Evolutionary conservation across 1,284 basidiomycete species (phyloP), one percentile per base, ranked within the genome.

Genomic region (Apiotrichum gamsii): DNA sequence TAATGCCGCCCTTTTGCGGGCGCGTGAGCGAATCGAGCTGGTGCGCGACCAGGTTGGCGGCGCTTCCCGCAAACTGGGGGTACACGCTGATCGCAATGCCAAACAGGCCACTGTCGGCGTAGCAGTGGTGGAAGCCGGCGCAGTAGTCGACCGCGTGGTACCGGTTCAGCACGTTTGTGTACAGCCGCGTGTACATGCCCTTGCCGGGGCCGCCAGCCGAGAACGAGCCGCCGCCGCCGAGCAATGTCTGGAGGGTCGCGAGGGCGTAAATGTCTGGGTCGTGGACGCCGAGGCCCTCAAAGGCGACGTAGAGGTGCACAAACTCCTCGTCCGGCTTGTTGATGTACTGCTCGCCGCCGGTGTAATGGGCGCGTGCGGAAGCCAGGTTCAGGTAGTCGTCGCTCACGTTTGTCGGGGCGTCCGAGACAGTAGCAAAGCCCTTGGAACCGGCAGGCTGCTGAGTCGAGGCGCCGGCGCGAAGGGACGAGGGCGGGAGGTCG

Each of bases 61-160:
- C 85, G 60, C 80, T 79, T 8, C 78, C 74, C 13, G 80, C 77
- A 56, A 76, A 77, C 49, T 67, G 51, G 0, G 88, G 91, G 25
- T 89, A 76, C 66, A 94, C 90, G n/a, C 85, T 83, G 8, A 89
- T 89, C 57, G 89, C 87, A 45, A 98, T 80, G 16, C 94, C 95
- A 67, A 97, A 97, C 11, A 98, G 77, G 2, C 90, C 90, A 0
- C 87, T 87, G 72, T 97, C 93, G 49, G 84, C 83, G 74, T 97
- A 98, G 65, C 94, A 94, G 73, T 97, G 93, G 70, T 97, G 90
- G 83, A 96, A 96, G 23, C 90, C 87, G n/a, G 89, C 85, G 71
- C 93, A 96, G 71, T 91, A 89, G 73, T 98, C 94, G 64, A 98
- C 82, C 62, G 90, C 84, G 52, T 91, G 83, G 75, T 90, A 88